Conservation (phyloP, 176 grass and related monocot genomes). For the Aegilops sharonensis region DNA sequence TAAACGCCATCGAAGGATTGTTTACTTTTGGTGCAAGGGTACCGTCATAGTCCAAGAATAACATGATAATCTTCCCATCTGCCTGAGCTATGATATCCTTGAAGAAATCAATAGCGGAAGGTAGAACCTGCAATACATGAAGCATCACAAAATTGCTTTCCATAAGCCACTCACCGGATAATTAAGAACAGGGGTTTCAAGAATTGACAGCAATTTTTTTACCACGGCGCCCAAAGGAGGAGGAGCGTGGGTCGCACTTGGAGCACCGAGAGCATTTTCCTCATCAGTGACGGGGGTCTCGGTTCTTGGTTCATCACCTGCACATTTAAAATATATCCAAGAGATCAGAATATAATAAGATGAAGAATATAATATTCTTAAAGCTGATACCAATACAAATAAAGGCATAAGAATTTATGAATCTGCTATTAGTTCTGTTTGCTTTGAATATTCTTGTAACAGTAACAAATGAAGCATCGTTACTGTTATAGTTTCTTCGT, state of each 20-base stretch:
- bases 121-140: neutral
- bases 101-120: neutral
- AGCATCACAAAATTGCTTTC: neutral
- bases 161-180: neutral
- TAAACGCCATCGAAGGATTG: neutral
- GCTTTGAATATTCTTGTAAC: no score
- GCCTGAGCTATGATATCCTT: neutral
- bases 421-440: no score
- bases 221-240: no score
- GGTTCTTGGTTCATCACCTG: neutral
- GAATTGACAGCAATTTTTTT: neutral
- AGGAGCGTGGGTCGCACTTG: neutral
- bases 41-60: neutral
- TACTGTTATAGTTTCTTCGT: no score
- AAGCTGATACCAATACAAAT: neutral
- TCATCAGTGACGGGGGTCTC: neutral
- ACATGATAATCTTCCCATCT: neutral
- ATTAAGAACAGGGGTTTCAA: neutral
- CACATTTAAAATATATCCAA: neutral
- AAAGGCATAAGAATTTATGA: no score
- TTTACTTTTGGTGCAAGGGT: neutral
- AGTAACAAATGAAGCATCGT: no score
- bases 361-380: neutral
- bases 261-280: neutral
- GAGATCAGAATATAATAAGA: neutral